Conservation (phyloP, 352 stramenopile genomes). For the Phytophthora foliorum region DNA sequence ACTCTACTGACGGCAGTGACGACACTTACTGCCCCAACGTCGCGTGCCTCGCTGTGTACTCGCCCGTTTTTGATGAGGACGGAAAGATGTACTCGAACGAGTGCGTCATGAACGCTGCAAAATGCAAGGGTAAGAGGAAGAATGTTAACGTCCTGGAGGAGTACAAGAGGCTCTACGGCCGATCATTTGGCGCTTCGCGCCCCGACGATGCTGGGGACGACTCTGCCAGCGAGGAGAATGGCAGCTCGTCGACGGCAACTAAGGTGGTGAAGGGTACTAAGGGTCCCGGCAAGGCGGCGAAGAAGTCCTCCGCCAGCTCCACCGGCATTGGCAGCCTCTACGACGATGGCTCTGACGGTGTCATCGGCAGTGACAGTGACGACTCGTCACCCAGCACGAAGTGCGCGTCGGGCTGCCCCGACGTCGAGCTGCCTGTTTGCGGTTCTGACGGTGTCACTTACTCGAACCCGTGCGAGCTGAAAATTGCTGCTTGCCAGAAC, state of each 20-base stretch:
- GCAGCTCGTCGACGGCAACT: background rate
- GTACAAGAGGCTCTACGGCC: constrained; percentile 27
- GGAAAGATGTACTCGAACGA: constrained; percentile 24
- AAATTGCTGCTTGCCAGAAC: constrained; percentile 26
- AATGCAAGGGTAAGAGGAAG: constrained; percentile 22
- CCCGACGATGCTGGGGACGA: constrained; percentile 8
- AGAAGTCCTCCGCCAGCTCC: constrained; percentile 6
- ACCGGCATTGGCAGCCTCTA: constrained; percentile 24
- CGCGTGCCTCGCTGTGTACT: background rate
- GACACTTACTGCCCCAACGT: background rate
- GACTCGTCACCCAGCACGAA: constrained; percentile 1
- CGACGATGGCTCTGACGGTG: constrained; percentile 26
- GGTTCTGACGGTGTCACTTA: constrained; percentile 48
- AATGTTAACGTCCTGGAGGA: constrained; percentile 11
- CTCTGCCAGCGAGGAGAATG: constrained; percentile 5
- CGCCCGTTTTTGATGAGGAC: constrained; percentile 27
- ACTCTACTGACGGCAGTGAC: background rate
- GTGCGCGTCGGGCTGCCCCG: constrained; percentile 31
- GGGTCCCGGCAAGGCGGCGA: background rate
- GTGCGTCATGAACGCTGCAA: constrained; percentile 20
- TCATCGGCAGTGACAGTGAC: constrained; percentile 21
- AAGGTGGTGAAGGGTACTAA: constrained; percentile 23
- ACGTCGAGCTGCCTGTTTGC: constrained; percentile 38
- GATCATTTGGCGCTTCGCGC: constrained; percentile 11
- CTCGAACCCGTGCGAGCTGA: constrained; percentile 38